A percentile compares a stretch with the other conserved stretches of the same genome.
phyloP scores from a whole-genome alignment of 805 yeast species.

The Yamadazyma nakazawae region DNA sequence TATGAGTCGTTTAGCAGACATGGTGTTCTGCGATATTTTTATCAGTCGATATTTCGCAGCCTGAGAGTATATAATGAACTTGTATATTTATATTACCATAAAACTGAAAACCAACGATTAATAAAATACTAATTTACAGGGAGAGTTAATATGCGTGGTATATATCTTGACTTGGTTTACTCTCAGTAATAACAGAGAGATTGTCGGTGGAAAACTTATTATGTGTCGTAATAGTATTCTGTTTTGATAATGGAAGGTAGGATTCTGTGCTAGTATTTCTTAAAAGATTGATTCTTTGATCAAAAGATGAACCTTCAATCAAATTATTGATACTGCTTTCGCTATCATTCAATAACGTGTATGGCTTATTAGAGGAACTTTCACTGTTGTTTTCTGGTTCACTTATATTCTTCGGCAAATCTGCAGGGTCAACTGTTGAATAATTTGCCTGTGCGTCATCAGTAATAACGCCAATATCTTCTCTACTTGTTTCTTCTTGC shows the following conservation, averaged over 20 bases:
- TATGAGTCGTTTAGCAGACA: not conserved
- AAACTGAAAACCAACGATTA: too few relatives aligned
- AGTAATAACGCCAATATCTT: too few relatives aligned
- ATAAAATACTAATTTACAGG: too few relatives aligned
- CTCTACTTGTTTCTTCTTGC: too few relatives aligned
- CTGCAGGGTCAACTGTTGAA: not conserved
- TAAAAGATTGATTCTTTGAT: constrained; percentile 17
- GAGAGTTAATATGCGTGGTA: constrained; percentile 20
- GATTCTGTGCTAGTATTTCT: constrained; percentile 15
- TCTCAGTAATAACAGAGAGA: constrained; percentile 20
- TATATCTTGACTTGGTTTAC: constrained; percentile 16
- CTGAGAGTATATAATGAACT: not conserved
- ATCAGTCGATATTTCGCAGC: constrained; percentile 3
- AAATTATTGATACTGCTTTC: constrained; percentile 17
- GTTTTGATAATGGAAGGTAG: constrained; percentile 11
- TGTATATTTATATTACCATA: too few relatives aligned
- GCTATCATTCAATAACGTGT: constrained; percentile 12
- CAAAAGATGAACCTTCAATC: constrained; percentile 12
- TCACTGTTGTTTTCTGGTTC: constrained; percentile 1
- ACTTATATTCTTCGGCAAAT: not conserved
- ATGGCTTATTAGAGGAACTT: not conserved
- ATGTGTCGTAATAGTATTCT: constrained; percentile 4
- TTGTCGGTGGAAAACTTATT: constrained; percentile 19
- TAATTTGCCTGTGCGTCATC: not conserved
- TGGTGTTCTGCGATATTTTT: not conserved